phyloP scores from a whole-genome alignment of 495 filamentous ascomycete species.

The Aspergillus panamensis region DNA sequence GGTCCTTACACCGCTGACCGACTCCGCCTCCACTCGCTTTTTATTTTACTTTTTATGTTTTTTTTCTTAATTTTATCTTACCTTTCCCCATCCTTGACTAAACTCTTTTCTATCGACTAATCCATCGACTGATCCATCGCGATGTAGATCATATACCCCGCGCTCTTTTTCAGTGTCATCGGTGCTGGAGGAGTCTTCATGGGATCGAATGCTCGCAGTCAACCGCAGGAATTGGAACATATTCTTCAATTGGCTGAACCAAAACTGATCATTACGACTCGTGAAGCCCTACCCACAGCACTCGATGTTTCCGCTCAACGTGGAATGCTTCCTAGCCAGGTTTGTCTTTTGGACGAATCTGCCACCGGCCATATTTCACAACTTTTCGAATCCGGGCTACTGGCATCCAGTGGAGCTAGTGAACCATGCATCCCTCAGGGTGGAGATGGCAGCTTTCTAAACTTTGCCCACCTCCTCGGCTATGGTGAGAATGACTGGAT shows the following conservation, averaged over 20 bases:
- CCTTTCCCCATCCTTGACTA: slow-evolving; percentile 6
- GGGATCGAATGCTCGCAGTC: slow-evolving; percentile 32
- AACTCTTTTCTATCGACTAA: neutral
- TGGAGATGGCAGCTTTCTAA: slow-evolving; percentile 23
- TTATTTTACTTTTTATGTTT: slow-evolving; percentile 8
- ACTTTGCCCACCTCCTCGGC: slow-evolving; percentile 42
- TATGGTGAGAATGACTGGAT: slow-evolving; percentile 54
- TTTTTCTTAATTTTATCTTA: neutral
- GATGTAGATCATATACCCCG: slow-evolving; percentile 47
- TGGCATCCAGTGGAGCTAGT: slow-evolving; percentile 21
- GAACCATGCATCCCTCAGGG: slow-evolving; percentile 21
- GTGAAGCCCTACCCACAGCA: slow-evolving; percentile 40
- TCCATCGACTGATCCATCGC: neutral
- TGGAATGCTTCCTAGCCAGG: slow-evolving; percentile 45
- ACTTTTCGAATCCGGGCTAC: slow-evolving; percentile 26
- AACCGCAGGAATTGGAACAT: slow-evolving; percentile 29
- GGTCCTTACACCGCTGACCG: slow-evolving; percentile 24
- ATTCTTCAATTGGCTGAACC: slow-evolving; percentile 26
- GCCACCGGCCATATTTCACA: slow-evolving; percentile 36
- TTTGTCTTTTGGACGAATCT: slow-evolving; percentile 48
- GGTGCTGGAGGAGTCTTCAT: slow-evolving; percentile 40
- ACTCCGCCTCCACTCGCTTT: slow-evolving; percentile 9
- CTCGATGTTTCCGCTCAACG: slow-evolving; percentile 43
- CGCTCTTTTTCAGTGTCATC: slow-evolving; percentile 46
- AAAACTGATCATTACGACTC: slow-evolving; percentile 37